Base-by-base conservation (phyloP, 2,329 filamentous ascomycete genomes). In the Catunica adiposa region DNA sequence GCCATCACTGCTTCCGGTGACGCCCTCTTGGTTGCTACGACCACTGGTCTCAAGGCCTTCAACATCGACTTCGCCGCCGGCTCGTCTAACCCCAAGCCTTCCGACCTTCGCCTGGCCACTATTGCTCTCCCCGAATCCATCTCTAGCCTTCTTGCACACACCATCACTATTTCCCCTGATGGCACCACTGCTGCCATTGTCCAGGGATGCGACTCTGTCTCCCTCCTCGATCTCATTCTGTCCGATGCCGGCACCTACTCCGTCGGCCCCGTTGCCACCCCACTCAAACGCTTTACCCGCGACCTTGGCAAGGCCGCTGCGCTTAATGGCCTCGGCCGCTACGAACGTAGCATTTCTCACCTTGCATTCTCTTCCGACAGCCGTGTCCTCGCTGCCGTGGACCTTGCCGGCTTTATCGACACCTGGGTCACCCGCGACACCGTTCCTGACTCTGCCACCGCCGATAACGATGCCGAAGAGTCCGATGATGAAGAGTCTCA, bases 351-450 rank as follows among this genome's bases (percentile, higher is more conserved):
- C 47, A 81, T 97, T 61, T 82, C 78, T 37, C 83, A 86, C 55
- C 67, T 83, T 25, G 75, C 82, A 1, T 96, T 97, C 67, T 89
- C 89, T 8, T 73, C 82, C 3, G 84, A 95, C 65, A 87, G 86
- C 65, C 80, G 77, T 61, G 78, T 94, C 60, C 71, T 97, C 50
- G 89, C 84, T 7, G 79, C 82, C 29, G 82, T 84, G 51, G 90
- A 96, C 66, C 69, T 96, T 54, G 82, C 84, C 46, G 92, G 92
- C 46, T 88, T 83, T 67, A 74, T 97, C 31, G 89, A 97, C 64
- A 88, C 83, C 17, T 98, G 89, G 86, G 70, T 88, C 1, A 69
- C 94, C 55, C 75, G 79, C 63, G 69, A 69, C 56, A 66, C 68
- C 38, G 65, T 63, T 26, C 65, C 66, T 7, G 61, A 60, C 2